Conservation (phyloP, 75 land plant species). For the Picea glauca region DNA sequence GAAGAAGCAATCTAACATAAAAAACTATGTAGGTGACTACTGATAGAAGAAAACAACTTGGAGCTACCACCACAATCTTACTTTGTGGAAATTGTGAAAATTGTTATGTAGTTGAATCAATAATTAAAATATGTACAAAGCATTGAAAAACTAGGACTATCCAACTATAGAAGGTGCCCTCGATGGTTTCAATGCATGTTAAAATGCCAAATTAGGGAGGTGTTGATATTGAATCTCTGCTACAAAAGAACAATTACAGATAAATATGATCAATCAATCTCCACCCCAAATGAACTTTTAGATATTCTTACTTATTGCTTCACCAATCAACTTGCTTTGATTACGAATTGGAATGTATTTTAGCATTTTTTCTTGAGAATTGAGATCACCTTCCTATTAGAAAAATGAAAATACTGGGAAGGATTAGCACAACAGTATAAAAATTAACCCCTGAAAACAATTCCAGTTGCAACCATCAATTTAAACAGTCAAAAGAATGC, state of each 20-base stretch:
- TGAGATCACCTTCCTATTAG: conserved; percentile 20
- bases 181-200: not conserved
- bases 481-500: too few species aligned
- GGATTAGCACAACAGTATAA: not conserved
- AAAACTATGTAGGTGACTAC: too few species aligned
- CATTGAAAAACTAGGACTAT: not conserved
- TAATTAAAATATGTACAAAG: not conserved
- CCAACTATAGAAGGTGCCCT: not conserved
- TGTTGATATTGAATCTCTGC: not conserved
- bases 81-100: too few species aligned
- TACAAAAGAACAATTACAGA: not conserved
- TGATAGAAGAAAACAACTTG: too few species aligned
- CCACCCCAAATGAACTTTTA: conserved; percentile 31
- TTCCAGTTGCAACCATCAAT: too few species aligned
- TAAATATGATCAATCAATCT: not conserved
- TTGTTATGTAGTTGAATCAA: not conserved
- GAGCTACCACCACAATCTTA: too few species aligned
- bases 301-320: conserved; percentile 20
- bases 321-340: conserved; percentile 19
- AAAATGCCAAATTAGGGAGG: not conserved
- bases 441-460: not conserved
- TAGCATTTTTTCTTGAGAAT: conserved; percentile 24
- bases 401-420: not conserved
- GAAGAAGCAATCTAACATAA: too few species aligned
- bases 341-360: conserved; percentile 25